Conservation (phyloP, 176 grass and related monocot genomes). For the Oryza nivara region DNA sequence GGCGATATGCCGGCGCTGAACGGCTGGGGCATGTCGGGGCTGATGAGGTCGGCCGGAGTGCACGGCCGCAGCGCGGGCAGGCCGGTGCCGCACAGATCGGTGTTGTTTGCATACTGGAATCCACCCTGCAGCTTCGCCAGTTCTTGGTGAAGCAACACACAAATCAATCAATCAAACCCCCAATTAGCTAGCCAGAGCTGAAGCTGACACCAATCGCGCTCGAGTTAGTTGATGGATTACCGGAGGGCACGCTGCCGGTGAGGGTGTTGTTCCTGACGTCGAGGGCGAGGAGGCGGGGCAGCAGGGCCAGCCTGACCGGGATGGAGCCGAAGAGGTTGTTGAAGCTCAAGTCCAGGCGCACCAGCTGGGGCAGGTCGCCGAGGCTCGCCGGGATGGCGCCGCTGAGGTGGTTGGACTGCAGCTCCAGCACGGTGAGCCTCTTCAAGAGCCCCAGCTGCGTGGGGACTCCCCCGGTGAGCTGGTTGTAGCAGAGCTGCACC, state of each 20-base stretch:
- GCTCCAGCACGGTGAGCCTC: slow-evolving; percentile 69
- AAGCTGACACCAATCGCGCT: neutral
- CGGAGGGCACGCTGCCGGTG: slow-evolving; percentile 83
- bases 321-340: slow-evolving; percentile 87
- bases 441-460: slow-evolving; percentile 78
- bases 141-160: slow-evolving; percentile 47
- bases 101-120: slow-evolving; percentile 87
- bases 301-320: slow-evolving; percentile 67
- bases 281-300: slow-evolving; percentile 53
- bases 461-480: slow-evolving; percentile 84
- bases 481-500: slow-evolving; percentile 94
- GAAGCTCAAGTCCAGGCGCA: slow-evolving; percentile 77
- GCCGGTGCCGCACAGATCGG: slow-evolving; percentile 67
- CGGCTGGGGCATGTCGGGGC: slow-evolving; percentile 72
- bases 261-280: slow-evolving; percentile 95
- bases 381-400: slow-evolving; percentile 94
- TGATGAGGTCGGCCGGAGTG: slow-evolving; percentile 69
- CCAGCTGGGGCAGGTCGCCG: slow-evolving; percentile 69
- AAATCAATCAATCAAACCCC: neutral
- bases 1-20: slow-evolving; percentile 72
- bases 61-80: slow-evolving; percentile 65
- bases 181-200: neutral
- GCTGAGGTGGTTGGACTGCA: slow-evolving; percentile 83
- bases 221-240: slow-evolving; percentile 40
- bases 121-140: slow-evolving; percentile 65